Conservation (phyloP, 768 basidiomycete species). For the Leccinum olivaceopallidum region DNA sequence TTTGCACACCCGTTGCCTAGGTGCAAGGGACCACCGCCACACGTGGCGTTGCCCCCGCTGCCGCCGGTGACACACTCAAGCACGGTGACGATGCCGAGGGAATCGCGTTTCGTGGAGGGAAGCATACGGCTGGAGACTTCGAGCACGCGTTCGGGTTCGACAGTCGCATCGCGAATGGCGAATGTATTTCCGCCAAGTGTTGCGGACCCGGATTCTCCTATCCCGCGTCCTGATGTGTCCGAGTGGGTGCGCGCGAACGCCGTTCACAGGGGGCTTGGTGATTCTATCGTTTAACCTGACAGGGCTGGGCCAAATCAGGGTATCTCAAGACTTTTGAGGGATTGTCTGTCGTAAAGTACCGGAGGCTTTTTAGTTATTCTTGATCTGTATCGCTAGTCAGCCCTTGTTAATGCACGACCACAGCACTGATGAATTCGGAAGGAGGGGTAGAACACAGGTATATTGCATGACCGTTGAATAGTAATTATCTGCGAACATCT, state of each 20-base stretch:
- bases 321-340: constrained; percentile 1
- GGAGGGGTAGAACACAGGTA: constrained; percentile 13
- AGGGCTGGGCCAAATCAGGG: constrained; percentile 4
- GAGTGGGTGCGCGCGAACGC: constrained; percentile 55
- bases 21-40: constrained; percentile 19
- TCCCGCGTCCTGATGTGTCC: constrained; percentile 50
- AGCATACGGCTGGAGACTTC: constrained; percentile 32
- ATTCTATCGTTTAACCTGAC: constrained; percentile 12
- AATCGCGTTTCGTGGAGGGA: constrained; percentile 37
- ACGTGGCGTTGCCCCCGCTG: not conserved
- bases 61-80: constrained; percentile 35
- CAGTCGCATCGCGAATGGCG: constrained; percentile 14
- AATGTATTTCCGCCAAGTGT: constrained; percentile 42
- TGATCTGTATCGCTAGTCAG: constrained; percentile 17
- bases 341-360: not conserved
- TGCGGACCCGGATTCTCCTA: constrained; percentile 53
- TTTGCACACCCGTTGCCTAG: constrained; percentile 38
- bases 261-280: constrained; percentile 19
- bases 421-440: constrained; percentile 15
- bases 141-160: constrained; percentile 18
- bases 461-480: not conserved
- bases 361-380: not conserved
- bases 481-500: constrained; percentile 13
- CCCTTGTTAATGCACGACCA: constrained; percentile 1
- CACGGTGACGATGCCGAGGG: constrained; percentile 11